Evolutionary conservation across 1,284 basidiomycete species (phyloP), one percentile per base, ranked within the genome.

Genomic region (Ganoderma leucocontextum): DNA sequence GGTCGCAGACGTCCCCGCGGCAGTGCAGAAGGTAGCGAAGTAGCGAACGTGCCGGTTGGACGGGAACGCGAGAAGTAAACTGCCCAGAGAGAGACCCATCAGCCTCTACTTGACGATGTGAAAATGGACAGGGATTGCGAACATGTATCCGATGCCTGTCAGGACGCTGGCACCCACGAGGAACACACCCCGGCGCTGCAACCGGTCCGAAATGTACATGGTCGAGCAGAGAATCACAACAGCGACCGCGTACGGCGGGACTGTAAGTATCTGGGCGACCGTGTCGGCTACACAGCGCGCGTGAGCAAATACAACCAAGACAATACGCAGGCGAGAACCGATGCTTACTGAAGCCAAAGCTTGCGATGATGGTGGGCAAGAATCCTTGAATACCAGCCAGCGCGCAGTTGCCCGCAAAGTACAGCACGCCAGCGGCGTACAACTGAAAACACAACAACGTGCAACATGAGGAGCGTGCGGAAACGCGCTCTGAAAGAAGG

Each of bases 311-410:
- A 3, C n/a, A 58, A 36, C 1, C 35, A 42, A 15, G 12, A 4
- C 13, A n/a, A 29, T 17, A 29, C 2, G 25, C 13, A 39, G 57
- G 17, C 13, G 29, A 35, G 13, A 29, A 12, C 35, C 35, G 44
- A 53, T 25, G 5, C 66, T 22, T 72, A 86, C 86, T 86, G 75
- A 85, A 87, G 15, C 89, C 91, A 73, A 94, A 88, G 0, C 89
- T 91, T 61, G 85, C 86, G 69, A 95, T 89, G 75, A 95, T 95
- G 0, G 94, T 96, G 0, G 95, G 95, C 25, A 96, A 81, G 80
- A 96, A 96, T 0, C 93, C 95, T 4, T 90, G 90, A 49, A 94
- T 91, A 2, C 91, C 91, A 10, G 92, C 91, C 2, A 95, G 83
- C 1, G 91, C 90, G 63, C 90, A 87, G 78, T 96, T 96, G 67